phyloP scores from a whole-genome alignment of 163 green algal species.

The Scenedesmus sp. region DNA sequence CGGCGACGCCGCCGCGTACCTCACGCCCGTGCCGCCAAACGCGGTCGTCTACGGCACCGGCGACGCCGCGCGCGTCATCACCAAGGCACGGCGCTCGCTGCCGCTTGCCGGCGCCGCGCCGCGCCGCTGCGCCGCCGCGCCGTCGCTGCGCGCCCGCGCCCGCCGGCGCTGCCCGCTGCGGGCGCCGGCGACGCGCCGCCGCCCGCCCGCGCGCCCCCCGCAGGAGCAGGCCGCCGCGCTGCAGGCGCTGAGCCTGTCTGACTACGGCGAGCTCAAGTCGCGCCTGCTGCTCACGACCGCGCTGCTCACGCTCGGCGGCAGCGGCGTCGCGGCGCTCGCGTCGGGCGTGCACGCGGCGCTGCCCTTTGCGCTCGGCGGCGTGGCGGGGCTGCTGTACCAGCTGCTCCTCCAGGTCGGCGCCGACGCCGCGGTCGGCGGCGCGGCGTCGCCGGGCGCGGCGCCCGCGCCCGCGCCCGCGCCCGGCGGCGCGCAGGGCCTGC shows the following conservation, averaged over 20 bases:
- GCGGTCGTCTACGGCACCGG: constrained; percentile 56
- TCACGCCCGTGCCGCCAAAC: constrained; percentile 67
- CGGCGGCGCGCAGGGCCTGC: neutral
- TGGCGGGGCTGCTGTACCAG: constrained; percentile 77
- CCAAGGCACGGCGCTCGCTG: constrained; percentile 49
- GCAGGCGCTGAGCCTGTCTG: constrained; percentile 63
- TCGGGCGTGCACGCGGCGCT: constrained; percentile 63
- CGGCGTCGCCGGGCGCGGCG: neutral
- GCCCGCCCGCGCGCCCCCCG: neutral
- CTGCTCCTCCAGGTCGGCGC: constrained; percentile 70
- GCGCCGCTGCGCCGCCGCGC: too few relatives aligned
- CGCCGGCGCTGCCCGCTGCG: neutral
- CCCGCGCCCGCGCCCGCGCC: neutral
- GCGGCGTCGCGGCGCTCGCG: constrained; percentile 49
- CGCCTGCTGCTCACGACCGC: constrained; percentile 72
- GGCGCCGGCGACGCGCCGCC: too few relatives aligned
- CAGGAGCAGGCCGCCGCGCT: constrained; percentile 71
- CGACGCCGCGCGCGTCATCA: constrained; percentile 53
- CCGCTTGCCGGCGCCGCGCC: too few relatives aligned
- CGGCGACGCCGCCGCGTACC: constrained; percentile 60
- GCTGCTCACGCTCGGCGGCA: constrained; percentile 65
- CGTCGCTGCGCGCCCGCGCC: too few relatives aligned
- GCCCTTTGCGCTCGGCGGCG: constrained; percentile 77
- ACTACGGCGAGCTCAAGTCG: constrained; percentile 74
- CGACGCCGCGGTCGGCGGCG: too few relatives aligned